Base-by-base conservation (phyloP, 1,139 yeast species). In the Yarrowia galli region DNA sequence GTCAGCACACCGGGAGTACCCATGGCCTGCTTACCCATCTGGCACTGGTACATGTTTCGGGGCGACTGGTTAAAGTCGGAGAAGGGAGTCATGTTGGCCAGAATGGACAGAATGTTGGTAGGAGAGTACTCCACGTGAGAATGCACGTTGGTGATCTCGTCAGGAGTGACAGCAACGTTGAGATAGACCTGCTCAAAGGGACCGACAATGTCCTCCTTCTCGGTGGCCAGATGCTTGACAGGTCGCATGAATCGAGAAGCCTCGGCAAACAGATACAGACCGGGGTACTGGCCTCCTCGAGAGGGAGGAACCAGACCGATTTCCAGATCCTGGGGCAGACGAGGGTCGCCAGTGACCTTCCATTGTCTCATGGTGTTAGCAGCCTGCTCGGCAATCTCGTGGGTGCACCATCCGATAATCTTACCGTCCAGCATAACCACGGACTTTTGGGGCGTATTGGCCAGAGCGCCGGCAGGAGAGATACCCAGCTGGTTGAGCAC, bases 1-100 rank as follows among this genome's bases (percentile, higher is more conserved):
- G 83, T 87, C 69, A 95, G 82, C 69, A 95, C 97, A 81, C 98
- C 98, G 10, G 99, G 99, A 6, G 99, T 95, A 81, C 99, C 99
- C 99, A 95, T 95, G 28, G 99, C 95, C 83, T 95, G 99, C 82
- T 95, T 95, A 86, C 98, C 99, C 99, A 95, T 95, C 85, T 96
- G 99, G 83, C 99, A 95, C 82, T 95, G 99, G 79, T 95, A 95
- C 99, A 96, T 95, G 79, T 95, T 95, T 87, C 99, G 90, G 75
- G 99, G 99, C 43, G 98, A 92, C 83, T 95, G 99, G 80, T 95
- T 95, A 82, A 95, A 96, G 80, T 95, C 99, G 1, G 98, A 93
- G 78, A 92, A 95, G 72, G 99, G 99, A 0, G 99, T 95, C 82
- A 95, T 84, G 79, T 95, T 95, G 71, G 98, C 98, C 79, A 95